Percentiles rank a stretch among this genome's conserved stretches.
Evolutionary conservation across 1,284 basidiomycete species (phyloP).

Genomic region (Pterula multifida): DNA sequence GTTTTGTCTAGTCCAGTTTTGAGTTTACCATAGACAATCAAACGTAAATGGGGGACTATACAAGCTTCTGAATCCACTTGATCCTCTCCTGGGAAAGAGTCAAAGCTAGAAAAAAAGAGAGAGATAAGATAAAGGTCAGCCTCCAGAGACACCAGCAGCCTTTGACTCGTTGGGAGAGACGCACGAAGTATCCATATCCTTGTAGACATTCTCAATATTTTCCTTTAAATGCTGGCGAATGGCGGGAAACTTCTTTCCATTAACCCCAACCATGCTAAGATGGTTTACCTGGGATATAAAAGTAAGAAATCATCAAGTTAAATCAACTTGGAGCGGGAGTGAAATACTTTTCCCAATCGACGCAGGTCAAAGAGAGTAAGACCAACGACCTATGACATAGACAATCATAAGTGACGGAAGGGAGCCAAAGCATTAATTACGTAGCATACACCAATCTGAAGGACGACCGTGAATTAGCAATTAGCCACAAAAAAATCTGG

Average conservation of each 20-base stretch:
- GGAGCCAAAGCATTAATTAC: conserved; percentile 2
- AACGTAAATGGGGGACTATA: conserved; percentile 16
- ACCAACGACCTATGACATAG: conserved; percentile 61
- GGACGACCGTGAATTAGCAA: too few species aligned
- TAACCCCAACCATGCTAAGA: conserved; percentile 76
- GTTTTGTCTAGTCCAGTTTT: conserved; percentile 50
- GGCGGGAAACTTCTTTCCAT: conserved; percentile 75
- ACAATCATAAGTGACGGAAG: conserved; percentile 6
- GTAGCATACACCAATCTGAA: conserved; percentile 62
- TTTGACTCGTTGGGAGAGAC: conserved; percentile 16
- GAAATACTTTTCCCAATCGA: conserved; percentile 63
- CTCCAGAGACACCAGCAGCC: neutral
- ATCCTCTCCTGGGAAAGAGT: conserved; percentile 65
- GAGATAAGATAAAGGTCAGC: neutral
- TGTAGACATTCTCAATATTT: conserved; percentile 79
- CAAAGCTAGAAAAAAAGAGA: conserved; percentile 38
- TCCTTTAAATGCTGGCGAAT: conserved; percentile 73
- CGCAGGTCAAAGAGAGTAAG: conserved; percentile 86
- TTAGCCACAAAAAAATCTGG: too few species aligned
- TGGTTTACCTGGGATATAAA: conserved; percentile 38
- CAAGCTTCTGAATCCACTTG: conserved; percentile 72
- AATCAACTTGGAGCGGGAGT: too few species aligned
- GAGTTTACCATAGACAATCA: conserved; percentile 3
- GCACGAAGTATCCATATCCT: conserved; percentile 74
- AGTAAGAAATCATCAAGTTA: conserved; percentile 1